Percentiles rank a stretch among this genome's conserved stretches.
Conservation (phyloP, 2,329 filamentous ascomycete genomes). For the Aureobasidium sp. region DNA sequence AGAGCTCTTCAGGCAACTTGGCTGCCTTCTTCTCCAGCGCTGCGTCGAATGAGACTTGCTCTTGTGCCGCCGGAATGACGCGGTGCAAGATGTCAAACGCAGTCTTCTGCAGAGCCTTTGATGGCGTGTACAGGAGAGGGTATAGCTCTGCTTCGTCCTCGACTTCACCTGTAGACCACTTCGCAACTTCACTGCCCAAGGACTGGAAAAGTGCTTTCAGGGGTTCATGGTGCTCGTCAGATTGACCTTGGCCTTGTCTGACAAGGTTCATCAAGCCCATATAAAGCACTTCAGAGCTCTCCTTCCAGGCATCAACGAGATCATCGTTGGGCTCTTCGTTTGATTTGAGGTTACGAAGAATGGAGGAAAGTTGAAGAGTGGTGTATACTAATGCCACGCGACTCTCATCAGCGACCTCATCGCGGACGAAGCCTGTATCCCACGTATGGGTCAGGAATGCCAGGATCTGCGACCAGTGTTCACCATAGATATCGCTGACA, state of each 20-base stretch:
- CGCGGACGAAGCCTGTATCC: constrained; percentile 18
- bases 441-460: constrained; percentile 32
- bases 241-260: constrained; percentile 40
- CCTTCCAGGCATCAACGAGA: constrained; percentile 64
- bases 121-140: constrained; percentile 67
- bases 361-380: constrained; percentile 63
- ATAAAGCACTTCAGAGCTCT: constrained; percentile 51
- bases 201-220: constrained; percentile 68
- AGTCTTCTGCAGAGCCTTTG: constrained; percentile 67
- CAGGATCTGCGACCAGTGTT: constrained; percentile 64
- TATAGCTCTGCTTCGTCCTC: constrained; percentile 64
- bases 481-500: constrained; percentile 77
- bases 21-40: constrained; percentile 65
- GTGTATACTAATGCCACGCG: constrained; percentile 50
- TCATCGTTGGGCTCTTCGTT: constrained; percentile 74
- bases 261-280: constrained; percentile 58
- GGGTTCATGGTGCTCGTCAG: constrained; percentile 55
- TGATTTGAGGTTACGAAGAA: constrained; percentile 51
- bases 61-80: constrained; percentile 70
- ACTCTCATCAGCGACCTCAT: constrained; percentile 19
- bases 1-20: constrained; percentile 71
- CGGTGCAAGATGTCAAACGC: constrained; percentile 75
- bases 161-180: constrained; percentile 55
- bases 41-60: constrained; percentile 73
- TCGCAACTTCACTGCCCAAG: constrained; percentile 61